Base-by-base conservation (phyloP, 768 basidiomycete genomes). In the Kwoniella botswanensis region DNA sequence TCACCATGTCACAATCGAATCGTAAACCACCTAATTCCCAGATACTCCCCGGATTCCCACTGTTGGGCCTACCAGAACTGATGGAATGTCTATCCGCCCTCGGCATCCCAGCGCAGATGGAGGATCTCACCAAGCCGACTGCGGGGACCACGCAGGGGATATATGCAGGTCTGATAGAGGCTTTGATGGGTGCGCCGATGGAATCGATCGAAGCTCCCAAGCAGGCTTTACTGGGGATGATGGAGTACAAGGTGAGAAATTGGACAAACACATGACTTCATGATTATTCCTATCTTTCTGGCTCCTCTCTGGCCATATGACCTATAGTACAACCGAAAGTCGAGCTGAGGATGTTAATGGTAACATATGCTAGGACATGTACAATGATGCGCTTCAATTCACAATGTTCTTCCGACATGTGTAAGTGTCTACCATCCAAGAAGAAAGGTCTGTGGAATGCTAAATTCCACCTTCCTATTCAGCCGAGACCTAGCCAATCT, bases 401-500 rank as follows among this genome's bases (percentile, higher is more conserved):
- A 74, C 81, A 21, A 82, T 82, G 81, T 80, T 80, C 71, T 82
- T 76, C 70, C 42, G 68, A 56, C 79, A 80, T 65, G 75, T 76
- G 80, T 82, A 65, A 43, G 75, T 72, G 17, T 67, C n/a, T 13
- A n/a, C 56, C 2, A 29, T 52, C 42, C 43, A 42, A 2, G 17
- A 18, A 26, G n/a, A 11, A 66, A 11, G 44, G 42, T 56, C 71
- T 72, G 15, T 7, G 7, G 43, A 21, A 13, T 50, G 68, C 61
- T 24, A 63, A 41, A 12, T 10, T 50, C 46, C 12, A 61, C 59
- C 18, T 29, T 13, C 13, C 13, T 17, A 4, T 24, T 2, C 44
- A 79, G 80, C 50, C 78, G 75, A 9, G 67, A 74, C 15, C 66
- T 82, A 3, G 76, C 77, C 2, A 59, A 68, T 13, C 64, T 75